Base-by-base conservation (phyloP, 768 basidiomycete genomes). In the Termitomyces sp. region DNA sequence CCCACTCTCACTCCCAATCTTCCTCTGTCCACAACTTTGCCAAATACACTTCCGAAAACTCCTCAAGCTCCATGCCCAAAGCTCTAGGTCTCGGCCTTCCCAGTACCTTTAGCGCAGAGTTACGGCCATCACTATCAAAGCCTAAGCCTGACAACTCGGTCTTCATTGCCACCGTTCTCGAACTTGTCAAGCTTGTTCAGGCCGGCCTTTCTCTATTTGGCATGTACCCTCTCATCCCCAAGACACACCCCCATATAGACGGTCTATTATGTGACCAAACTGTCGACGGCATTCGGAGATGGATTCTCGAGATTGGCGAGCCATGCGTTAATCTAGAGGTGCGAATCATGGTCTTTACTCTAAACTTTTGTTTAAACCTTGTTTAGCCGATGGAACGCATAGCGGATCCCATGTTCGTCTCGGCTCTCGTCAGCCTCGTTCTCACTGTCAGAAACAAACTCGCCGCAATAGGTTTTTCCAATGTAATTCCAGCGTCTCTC, bases 201-300 rank as follows among this genome's bases (percentile, higher is more conserved):
- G 83, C 85, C 11, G 84, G 83, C 33, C 81, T 94, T 36, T 75
- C 80, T 54, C 79, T 92, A 55, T 94, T 89, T 70, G 91, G 90
- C 61, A 76, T 90, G 74, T 90, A 74, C 56, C 58, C 60, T 33
- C 58, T 63, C 15, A 60, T 69, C 7, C 59, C 62, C 45, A 54
- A 40, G 11, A 11, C 44, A 7, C 36, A 22, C 32, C 61, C 69
- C 48, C 32, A 63, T 32, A 68, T 82, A 46, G 86, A 94, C 71
- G 92, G 92, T 1, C 78, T 94, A 15, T 74, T 94, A 24, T 94
- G 92, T 69, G 91, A 94, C 71, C 74, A 79, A 15, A 92, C 92
- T 0, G 82, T 91, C 32, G 84, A 88, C 32, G 91, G 86, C 6
- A 82, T 94, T 38, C 78, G 81, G 52, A 76, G 74, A 55, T 94